Evolutionary conservation across 2,329 filamentous ascomycete species (phyloP).

Genomic region (Chaetomiaceae sp.): DNA sequence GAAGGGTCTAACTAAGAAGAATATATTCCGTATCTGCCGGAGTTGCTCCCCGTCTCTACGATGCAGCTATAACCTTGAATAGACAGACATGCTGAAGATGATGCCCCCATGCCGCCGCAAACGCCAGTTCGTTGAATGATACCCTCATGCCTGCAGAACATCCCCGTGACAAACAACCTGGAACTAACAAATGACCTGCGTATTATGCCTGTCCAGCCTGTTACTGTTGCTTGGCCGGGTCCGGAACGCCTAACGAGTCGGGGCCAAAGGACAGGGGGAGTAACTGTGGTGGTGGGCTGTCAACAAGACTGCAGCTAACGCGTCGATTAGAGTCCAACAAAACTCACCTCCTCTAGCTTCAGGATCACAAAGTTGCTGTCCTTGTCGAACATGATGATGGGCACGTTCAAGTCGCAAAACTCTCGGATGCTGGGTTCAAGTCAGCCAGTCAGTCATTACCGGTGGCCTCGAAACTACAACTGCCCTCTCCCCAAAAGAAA

Average conservation of each 20-base stretch:
- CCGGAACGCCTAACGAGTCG: conserved; percentile 6
- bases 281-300: conserved; percentile 11
- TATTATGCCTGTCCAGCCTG: background rate
- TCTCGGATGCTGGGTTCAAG: conserved; percentile 56
- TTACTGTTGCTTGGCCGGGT: conserved; percentile 6
- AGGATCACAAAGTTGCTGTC: conserved; percentile 66
- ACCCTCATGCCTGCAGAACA: background rate
- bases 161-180: background rate
- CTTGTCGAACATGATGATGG: conserved; percentile 90
- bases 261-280: conserved; percentile 25
- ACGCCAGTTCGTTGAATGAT: too few relatives aligned
- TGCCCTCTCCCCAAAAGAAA: too few relatives aligned
- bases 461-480: too few relatives aligned
- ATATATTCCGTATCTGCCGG: background rate
- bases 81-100: too few relatives aligned
- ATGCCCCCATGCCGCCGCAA: too few relatives aligned
- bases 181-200: too few relatives aligned
- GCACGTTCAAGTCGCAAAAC: conserved; percentile 63
- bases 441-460: too few relatives aligned
- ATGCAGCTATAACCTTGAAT: background rate
- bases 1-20: too few relatives aligned
- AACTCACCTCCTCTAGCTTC: conserved; percentile 50
- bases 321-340: background rate
- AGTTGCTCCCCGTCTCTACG: conserved; percentile 4
- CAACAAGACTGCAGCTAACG: background rate